Conservation (phyloP, 176 grass and related monocot species). For the Coix lacrymajobi region DNA sequence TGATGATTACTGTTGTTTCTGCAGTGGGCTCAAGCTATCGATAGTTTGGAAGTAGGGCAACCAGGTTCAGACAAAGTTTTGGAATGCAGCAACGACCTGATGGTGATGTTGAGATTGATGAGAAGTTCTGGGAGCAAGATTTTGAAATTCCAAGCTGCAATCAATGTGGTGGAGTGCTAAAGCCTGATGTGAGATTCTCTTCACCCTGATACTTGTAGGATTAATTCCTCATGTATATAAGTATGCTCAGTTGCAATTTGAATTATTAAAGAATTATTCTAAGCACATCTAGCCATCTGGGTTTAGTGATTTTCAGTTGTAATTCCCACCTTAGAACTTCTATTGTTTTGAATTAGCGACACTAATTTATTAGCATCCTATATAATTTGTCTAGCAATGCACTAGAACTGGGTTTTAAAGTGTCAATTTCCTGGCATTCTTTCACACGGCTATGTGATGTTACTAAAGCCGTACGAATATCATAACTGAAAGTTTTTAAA, state of each 20-base stretch:
- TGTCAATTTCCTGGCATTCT: not conserved
- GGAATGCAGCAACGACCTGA: constrained; percentile 93
- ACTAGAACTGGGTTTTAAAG: not conserved
- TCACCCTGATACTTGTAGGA: not conserved
- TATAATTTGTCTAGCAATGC: not conserved
- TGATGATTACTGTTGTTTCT: constrained; percentile 21
- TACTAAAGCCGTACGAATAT: not conserved
- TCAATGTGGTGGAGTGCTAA: constrained; percentile 79
- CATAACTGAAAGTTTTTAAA: not conserved
- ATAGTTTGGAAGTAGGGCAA: constrained; percentile 53
- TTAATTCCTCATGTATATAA: not conserved
- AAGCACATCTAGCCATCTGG: not conserved
- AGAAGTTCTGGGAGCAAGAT: constrained; percentile 97
- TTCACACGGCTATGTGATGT: not conserved
- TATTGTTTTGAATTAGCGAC: not conserved
- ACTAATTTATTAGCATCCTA: not conserved
- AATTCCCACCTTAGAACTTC: not conserved
- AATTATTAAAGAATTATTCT: not conserved
- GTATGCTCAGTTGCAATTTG: not conserved
- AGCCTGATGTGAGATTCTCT: constrained; percentile 71
- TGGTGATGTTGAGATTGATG: constrained; percentile 95
- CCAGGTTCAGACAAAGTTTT: constrained; percentile 73
- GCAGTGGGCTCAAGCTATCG: constrained; percentile 90
- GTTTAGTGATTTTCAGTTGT: not conserved
- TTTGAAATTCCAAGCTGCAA: constrained; percentile 82